Evolutionary conservation across 1,139 yeast genomes (phyloP), one percentile per base, ranked within the genome.

Genomic region (Debaryomyces nepalensis): DNA sequence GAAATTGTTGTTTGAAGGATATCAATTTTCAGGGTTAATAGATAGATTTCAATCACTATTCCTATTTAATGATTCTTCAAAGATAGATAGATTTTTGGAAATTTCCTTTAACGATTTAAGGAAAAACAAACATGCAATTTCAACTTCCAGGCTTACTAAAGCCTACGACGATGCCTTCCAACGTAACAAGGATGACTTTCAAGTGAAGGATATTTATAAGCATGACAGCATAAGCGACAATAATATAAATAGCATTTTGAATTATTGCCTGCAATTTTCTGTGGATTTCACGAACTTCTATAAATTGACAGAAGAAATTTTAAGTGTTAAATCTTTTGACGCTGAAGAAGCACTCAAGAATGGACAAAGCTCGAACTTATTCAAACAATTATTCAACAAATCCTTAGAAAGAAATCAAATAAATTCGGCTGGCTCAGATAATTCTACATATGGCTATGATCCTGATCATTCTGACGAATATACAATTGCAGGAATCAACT

Each of bases 271-370:
- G 40, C 60, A 56, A 24, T 60, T 75, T 41, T 55, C 67, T 9
- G 54, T 70, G 16, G 65, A 69, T 32, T 52, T 63, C 3, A 58
- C 63, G 26, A 68, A 66, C 19, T 75, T 84, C 41, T 81, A 79
- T 44, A 80, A 81, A 12, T 80, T 82, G 41, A 72, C 88, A n/a
- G 68, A 77, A 40, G 81, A 81, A 50, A 82, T 87, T 41, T 73
- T 86, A 52, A 80, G 73, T 50, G 82, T 84, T 3, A 77, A 79
- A 47, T 81, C 87, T 1, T 72, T 84, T 44, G 87, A 82, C 55
- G 81, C 87, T 0, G 80, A 78, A 37, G 71, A 70, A 37, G 76
- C 77, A 0, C 58, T 80, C 22, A 63, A 66, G 10, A 61, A 67
- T 24, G 71, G 70, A 45, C 54, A 71, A 8, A 68, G 68, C 21